Evolutionary conservation across 2,329 filamentous ascomycete genomes (phyloP).

Genomic region (Aspergillus ochraceoroseus): DNA sequence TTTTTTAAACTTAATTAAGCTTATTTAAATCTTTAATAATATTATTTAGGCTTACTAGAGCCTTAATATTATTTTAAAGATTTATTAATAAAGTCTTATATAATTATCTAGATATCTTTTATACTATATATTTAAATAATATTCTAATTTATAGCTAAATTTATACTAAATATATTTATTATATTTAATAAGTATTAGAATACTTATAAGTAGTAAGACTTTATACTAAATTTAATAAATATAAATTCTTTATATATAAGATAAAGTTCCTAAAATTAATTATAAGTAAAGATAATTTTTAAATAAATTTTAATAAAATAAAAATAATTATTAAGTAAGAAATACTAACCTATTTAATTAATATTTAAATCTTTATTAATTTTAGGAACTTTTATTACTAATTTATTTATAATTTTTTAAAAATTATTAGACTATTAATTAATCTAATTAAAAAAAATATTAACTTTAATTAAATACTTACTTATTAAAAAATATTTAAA

Average conservation of each 20-base stretch:
- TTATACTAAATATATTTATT: not conserved
- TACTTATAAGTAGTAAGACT: not conserved
- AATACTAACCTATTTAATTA: not conserved
- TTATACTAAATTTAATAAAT: not conserved
- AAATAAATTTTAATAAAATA: too few species aligned
- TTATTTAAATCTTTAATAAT: too few species aligned
- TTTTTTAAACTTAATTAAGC: too few species aligned
- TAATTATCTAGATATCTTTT: too few species aligned
- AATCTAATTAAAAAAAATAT: not conserved
- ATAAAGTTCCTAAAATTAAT: too few species aligned
- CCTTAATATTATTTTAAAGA: too few species aligned
- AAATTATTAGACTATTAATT: not conserved
- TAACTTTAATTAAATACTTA: not conserved
- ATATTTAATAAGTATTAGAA: not conserved
- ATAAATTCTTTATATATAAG: too few species aligned
- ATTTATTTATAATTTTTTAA: not conserved
- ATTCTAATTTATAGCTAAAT: not conserved
- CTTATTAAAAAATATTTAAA: constrained; percentile 1
- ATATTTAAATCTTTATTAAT: constrained; percentile 5
- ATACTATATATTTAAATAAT: not conserved
- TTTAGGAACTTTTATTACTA: not conserved
- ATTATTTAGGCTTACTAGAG: too few species aligned
- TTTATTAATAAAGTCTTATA: too few species aligned
- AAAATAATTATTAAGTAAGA: not conserved
- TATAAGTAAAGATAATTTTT: too few species aligned